These are phyloP conservation scores for Emergomyces pasteurianus DNA, from an alignment of 2,329 filamentous ascomycete genomes.

Conservation along the genomic window DNA sequence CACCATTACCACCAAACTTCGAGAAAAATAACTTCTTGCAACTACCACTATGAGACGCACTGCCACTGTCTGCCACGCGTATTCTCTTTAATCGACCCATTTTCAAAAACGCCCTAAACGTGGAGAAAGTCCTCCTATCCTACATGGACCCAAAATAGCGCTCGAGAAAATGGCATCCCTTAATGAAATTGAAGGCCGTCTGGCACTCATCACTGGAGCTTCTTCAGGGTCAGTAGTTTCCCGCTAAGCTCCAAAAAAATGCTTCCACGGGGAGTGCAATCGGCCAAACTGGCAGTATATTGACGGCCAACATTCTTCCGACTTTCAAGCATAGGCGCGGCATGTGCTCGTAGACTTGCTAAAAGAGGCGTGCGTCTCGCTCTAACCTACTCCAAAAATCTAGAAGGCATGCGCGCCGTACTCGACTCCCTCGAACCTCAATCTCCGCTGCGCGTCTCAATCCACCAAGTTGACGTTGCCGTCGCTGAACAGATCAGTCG, in stretches of 20 bases:
- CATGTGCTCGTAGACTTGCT: constrained; percentile 46
- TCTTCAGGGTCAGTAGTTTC: constrained; percentile 43
- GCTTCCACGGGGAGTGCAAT: background rate
- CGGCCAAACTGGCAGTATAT: too few species aligned
- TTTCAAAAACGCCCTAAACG: background rate
- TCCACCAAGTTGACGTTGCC: constrained; percentile 48
- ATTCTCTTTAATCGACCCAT: too few species aligned
- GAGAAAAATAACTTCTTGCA: background rate
- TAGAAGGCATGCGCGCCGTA: constrained; percentile 36
- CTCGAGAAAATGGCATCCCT: constrained; percentile 18
- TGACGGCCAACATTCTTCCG: background rate
- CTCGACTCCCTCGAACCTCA: constrained; percentile 29
- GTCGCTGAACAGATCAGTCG: constrained; percentile 41
- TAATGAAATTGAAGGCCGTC: constrained; percentile 40
- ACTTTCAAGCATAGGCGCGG: constrained; percentile 46
- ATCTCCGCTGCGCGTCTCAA: constrained; percentile 35
- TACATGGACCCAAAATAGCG: background rate
- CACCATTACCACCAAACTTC: background rate
- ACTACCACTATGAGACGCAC: background rate
- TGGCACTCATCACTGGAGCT: constrained; percentile 50
- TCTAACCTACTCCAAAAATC: constrained; percentile 46
- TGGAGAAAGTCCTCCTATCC: background rate
- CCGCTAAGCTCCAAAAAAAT: background rate
- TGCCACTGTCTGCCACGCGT: background rate
- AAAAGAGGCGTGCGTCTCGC: constrained; percentile 43